These are phyloP conservation scores for Ilyonectria destructans DNA, from an alignment of 2,329 filamentous ascomycete species.

Conservation along the genomic window DNA sequence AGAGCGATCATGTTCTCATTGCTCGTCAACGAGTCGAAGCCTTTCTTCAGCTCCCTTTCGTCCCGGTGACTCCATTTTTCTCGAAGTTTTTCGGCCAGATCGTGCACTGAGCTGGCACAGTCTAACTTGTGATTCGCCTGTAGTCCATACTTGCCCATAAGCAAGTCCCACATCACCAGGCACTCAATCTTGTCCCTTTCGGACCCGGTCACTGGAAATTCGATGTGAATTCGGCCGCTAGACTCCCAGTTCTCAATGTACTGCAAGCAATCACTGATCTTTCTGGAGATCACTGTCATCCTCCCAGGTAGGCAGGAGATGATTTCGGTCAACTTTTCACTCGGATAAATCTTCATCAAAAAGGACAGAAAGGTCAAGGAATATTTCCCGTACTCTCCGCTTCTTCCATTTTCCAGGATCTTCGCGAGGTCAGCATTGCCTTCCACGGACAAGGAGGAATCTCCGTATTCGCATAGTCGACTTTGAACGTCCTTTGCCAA, in stretches of 20 bases:
- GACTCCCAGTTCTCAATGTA: constrained; percentile 1
- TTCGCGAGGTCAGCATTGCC: background rate
- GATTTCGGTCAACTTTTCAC: constrained; percentile 2
- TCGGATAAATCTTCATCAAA: constrained; percentile 5
- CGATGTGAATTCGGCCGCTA: background rate
- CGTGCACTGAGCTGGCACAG: background rate
- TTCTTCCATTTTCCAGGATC: background rate
- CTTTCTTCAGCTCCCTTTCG: background rate
- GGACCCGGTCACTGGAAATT: background rate
- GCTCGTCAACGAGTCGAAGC: constrained; percentile 1
- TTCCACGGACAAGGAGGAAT: background rate
- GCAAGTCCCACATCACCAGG: constrained; percentile 2
- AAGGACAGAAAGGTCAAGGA: constrained; percentile 1
- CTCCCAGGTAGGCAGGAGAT: background rate
- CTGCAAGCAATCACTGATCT: background rate
- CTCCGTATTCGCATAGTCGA: background rate
- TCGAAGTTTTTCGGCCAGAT: background rate
- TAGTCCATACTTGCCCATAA: background rate
- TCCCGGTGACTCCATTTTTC: background rate
- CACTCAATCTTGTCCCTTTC: constrained; percentile 1
- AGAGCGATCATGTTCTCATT: background rate
- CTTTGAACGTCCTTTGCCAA: background rate
- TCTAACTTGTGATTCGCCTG: background rate
- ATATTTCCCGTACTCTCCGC: background rate
- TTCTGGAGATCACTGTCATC: background rate